A percentile compares a stretch with the other conserved stretches of the same genome.
These are phyloP conservation scores for Colletotrichum karsti DNA, from an alignment of 2,329 filamentous ascomycete genomes.

Conservation along the genomic window DNA sequence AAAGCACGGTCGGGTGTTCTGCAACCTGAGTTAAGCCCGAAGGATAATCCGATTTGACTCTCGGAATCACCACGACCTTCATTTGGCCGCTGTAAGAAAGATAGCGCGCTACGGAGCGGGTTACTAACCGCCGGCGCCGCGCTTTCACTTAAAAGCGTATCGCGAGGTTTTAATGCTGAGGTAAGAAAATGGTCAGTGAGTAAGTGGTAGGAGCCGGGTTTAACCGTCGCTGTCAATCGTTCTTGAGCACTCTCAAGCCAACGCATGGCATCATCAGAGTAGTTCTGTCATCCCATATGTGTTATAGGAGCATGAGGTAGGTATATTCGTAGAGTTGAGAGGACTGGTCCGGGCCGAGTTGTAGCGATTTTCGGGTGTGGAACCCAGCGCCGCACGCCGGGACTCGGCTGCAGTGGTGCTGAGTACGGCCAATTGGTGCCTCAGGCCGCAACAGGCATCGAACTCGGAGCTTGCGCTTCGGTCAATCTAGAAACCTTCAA, in stretches of 20 bases:
- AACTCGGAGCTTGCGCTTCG: conserved; percentile 31
- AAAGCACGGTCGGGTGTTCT: too few species aligned
- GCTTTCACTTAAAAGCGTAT: too few species aligned
- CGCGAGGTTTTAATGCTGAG: too few species aligned
- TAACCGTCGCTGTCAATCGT: too few species aligned
- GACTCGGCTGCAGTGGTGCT: neutral
- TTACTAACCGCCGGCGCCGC: too few species aligned
- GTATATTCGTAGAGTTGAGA: neutral
- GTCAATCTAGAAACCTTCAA: conserved; percentile 37
- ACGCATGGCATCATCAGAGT: neutral
- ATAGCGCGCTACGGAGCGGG: too few species aligned
- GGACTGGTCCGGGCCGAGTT: conserved; percentile 6
- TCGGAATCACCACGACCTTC: too few species aligned
- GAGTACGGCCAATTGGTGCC: neutral
- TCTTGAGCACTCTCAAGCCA: neutral
- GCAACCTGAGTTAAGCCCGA: too few species aligned
- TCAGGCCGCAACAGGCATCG: conserved; percentile 30
- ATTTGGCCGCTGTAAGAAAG: too few species aligned
- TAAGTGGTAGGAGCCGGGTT: too few species aligned
- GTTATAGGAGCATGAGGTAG: neutral
- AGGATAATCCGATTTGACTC: too few species aligned
- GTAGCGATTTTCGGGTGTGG: conserved; percentile 2
- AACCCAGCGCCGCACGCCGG: neutral
- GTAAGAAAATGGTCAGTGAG: too few species aligned
- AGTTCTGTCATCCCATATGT: conserved; percentile 4